Evolutionary conservation across 176 grass and related monocot species (phyloP).

Genomic region (Zoysia japonica): DNA sequence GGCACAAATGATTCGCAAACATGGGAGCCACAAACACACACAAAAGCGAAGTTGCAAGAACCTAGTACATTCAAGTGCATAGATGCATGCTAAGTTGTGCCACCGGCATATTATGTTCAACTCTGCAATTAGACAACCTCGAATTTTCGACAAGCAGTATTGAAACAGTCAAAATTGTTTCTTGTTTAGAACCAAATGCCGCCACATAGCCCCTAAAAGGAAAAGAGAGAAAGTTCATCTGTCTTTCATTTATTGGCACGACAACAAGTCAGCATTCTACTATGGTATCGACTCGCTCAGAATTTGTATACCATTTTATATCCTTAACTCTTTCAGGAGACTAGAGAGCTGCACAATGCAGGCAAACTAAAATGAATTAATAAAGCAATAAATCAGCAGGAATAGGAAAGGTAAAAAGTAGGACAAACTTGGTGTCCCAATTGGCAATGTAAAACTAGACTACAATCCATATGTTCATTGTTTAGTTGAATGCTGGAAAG

Average conservation of each 20-base stretch:
- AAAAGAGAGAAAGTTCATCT: background rate
- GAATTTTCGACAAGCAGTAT: conserved; percentile 5
- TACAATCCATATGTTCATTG: background rate
- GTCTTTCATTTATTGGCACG: conserved; percentile 28
- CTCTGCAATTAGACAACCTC: background rate
- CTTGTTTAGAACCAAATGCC: background rate
- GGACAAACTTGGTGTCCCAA: background rate
- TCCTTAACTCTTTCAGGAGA: conserved; percentile 77
- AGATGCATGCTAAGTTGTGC: background rate
- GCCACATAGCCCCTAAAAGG: background rate
- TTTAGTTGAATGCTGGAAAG: background rate
- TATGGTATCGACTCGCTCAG: conserved; percentile 43
- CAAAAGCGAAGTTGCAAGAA: background rate
- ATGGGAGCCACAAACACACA: background rate
- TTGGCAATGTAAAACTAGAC: background rate
- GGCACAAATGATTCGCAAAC: background rate
- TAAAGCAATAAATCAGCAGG: background rate
- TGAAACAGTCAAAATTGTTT: conserved; percentile 25
- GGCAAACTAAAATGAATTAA: background rate
- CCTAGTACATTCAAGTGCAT: background rate
- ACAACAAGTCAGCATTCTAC: conserved; percentile 28
- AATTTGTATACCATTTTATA: conserved; percentile 99
- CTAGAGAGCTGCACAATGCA: conserved; percentile 56
- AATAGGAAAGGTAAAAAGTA: background rate
- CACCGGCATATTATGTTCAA: background rate